Evolutionary conservation across 108 stramenopile species (phyloP).

Genomic region (Parietichytrium sp.): DNA sequence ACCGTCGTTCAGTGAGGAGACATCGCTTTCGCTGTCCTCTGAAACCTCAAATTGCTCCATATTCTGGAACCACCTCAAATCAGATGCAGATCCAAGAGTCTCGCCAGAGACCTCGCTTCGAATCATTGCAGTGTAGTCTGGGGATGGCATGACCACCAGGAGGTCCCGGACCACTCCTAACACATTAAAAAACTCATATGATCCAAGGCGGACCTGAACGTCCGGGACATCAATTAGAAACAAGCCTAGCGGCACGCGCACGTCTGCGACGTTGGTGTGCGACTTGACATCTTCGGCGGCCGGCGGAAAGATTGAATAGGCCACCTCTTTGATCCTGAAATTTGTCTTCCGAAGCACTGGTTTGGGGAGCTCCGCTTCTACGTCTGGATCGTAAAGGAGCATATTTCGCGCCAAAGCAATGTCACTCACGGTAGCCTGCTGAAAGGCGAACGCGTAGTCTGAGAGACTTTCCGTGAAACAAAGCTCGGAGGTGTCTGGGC

Average conservation of each 20-base stretch:
- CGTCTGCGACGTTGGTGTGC: not conserved
- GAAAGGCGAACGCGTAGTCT: slow-evolving; percentile 5
- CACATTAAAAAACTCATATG: not conserved
- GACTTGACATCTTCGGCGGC: not conserved
- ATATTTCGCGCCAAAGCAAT: not conserved
- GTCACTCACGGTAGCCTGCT: not conserved
- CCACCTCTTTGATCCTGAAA: not conserved
- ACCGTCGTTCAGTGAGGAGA: no score
- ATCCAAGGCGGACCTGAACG: not conserved
- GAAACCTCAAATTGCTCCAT: no score
- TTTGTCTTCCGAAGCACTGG: not conserved
- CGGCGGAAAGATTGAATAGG: slow-evolving; percentile 6
- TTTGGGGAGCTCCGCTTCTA: not conserved
- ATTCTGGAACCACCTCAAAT: no score
- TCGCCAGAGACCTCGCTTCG: no score
- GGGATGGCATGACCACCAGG: slow-evolving; percentile 18
- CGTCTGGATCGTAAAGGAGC: not conserved
- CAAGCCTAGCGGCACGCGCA: not conserved
- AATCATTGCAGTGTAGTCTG: slow-evolving; percentile 8
- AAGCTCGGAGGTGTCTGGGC: not conserved
- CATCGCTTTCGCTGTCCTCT: no score
- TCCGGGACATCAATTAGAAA: not conserved
- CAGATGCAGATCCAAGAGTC: no score
- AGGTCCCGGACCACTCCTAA: not conserved
- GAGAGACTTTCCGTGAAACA: slow-evolving; percentile 1